These are phyloP conservation scores for Toxicodendron radicans DNA, from an alignment of 345 rosid species.

Conservation along the genomic window DNA sequence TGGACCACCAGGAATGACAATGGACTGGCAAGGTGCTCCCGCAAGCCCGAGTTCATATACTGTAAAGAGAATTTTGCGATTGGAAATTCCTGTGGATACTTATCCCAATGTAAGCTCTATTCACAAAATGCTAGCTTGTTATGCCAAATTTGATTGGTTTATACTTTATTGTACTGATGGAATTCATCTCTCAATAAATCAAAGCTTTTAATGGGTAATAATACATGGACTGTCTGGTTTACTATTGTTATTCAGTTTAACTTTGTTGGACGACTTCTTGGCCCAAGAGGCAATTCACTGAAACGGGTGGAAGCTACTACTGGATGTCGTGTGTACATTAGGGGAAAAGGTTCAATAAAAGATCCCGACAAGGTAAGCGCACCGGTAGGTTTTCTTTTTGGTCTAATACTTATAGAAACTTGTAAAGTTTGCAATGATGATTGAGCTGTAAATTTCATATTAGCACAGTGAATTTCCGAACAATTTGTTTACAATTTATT, in stretches of 20 bases:
- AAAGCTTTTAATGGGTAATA: neutral
- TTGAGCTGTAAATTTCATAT: conserved; percentile 8
- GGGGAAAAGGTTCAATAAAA: conserved; percentile 98
- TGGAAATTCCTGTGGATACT: conserved; percentile 97
- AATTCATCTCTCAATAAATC: neutral
- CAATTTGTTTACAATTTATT: conserved; percentile 8
- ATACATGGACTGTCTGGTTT: conserved; percentile 7
- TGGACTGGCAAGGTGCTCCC: conserved; percentile 99
- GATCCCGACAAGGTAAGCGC: conserved; percentile 89
- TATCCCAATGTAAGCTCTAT: conserved; percentile 60
- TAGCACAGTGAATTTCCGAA: neutral
- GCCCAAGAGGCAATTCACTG: conserved; percentile 97
- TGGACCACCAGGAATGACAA: conserved; percentile 91
- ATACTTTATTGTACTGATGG: conserved; percentile 1
- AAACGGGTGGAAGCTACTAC: conserved; percentile 99
- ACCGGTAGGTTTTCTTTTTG: neutral
- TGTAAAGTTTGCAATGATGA: neutral
- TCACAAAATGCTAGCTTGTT: conserved; percentile 3
- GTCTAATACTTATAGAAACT: neutral
- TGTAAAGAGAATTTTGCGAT: conserved; percentile 90
- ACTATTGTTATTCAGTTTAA: conserved; percentile 60
- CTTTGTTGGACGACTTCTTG: conserved; percentile 97
- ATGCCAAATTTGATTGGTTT: neutral
- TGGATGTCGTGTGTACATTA: conserved; percentile 93
- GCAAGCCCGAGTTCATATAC: conserved; percentile 94